Conservation (phyloP, 2,329 filamentous ascomycete species). For the Neurospora sp. region DNA sequence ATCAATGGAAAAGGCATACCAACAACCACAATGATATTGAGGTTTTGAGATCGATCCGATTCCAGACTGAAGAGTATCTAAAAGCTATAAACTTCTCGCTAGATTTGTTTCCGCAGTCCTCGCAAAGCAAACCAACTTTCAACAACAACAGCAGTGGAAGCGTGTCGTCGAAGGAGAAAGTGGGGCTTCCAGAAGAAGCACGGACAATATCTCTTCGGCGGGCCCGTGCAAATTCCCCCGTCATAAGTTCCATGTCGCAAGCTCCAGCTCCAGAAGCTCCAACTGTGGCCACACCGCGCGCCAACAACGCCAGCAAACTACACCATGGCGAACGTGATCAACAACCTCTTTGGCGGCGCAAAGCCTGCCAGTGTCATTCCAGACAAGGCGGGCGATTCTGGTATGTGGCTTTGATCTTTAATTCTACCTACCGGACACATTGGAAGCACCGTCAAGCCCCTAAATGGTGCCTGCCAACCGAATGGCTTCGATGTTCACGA, state of each 20-base stretch:
- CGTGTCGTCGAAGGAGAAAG: not conserved
- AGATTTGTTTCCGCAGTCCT: not conserved
- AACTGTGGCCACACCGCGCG: not conserved
- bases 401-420: conserved; percentile 34
- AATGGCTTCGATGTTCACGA: not conserved
- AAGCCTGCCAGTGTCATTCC: conserved; percentile 46
- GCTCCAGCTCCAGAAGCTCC: conserved; percentile 3
- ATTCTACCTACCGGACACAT: not conserved
- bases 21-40: not conserved
- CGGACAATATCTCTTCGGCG: not conserved
- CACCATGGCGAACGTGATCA: conserved; percentile 50
- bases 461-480: not conserved
- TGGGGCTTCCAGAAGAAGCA: not conserved
- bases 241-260: not conserved
- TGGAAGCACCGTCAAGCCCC: not conserved
- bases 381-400: conserved; percentile 48
- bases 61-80: not conserved
- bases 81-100: not conserved
- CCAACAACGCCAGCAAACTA: conserved; percentile 1
- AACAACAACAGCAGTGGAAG: not conserved
- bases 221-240: not conserved
- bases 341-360: conserved; percentile 59
- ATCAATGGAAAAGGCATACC: not conserved
- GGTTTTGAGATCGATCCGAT: not conserved
- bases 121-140: not conserved